These are phyloP conservation scores for Auriscalpium microsporum DNA, from an alignment of 768 basidiomycete species.

Conservation along the genomic window DNA sequence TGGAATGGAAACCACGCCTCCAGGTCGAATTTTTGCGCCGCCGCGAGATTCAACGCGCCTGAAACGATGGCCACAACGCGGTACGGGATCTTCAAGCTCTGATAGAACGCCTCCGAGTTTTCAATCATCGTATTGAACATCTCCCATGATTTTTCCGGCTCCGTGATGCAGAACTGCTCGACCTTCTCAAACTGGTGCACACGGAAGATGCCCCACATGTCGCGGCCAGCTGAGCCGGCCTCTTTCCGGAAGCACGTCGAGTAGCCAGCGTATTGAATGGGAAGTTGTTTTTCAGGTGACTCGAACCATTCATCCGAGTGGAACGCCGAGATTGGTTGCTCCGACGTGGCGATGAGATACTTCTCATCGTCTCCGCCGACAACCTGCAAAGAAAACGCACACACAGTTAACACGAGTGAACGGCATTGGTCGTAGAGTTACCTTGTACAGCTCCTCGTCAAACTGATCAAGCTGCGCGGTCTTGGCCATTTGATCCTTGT, in stretches of 20 bases:
- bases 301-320: conserved; percentile 99
- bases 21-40: conserved; percentile 93
- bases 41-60: conserved; percentile 93
- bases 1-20: conserved; percentile 99
- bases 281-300: conserved; percentile 84
- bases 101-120: conserved; percentile 90
- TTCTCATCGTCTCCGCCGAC: conserved; percentile 90
- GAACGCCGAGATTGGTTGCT: conserved; percentile 95
- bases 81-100: conserved; percentile 89
- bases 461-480: conserved; percentile 98
- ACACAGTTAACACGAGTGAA: background rate
- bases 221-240: conserved; percentile 92
- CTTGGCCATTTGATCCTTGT: conserved; percentile 94
- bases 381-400: conserved; percentile 41
- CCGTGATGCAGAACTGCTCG: conserved; percentile 93
- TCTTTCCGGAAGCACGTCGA: conserved; percentile 99
- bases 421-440: conserved; percentile 18
- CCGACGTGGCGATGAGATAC: conserved; percentile 97
- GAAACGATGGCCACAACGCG: conserved; percentile 92
- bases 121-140: conserved; percentile 88
- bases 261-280: conserved; percentile 80
- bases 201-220: conserved; percentile 99
- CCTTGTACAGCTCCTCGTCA: conserved; percentile 98
- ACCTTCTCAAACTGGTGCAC: conserved; percentile 99
- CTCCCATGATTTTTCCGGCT: conserved; percentile 90